phyloP scores from a whole-genome alignment of 2,329 filamentous ascomycete genomes.

The Nannizziopsis barbatae region DNA sequence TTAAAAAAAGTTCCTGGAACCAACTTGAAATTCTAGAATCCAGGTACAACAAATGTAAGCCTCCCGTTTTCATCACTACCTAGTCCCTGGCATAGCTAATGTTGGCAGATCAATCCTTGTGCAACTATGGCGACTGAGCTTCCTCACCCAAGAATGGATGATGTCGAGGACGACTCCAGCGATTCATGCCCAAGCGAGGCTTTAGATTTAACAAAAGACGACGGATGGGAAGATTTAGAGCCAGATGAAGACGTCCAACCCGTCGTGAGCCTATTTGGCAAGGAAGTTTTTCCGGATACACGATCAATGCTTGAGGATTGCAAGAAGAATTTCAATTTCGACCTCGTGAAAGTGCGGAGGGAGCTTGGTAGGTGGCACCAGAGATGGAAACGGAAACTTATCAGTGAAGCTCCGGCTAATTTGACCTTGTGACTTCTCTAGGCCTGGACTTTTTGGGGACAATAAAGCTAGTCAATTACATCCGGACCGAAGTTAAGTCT shows the following conservation, averaged over 20 bases:
- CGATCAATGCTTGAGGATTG: conserved; percentile 57
- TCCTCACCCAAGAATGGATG: neutral
- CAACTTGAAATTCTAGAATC: neutral
- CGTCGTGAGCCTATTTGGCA: conserved; percentile 58
- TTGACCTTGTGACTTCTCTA: conserved; percentile 25
- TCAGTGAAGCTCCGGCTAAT: conserved; percentile 2
- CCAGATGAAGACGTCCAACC: conserved; percentile 52
- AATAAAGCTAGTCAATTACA: conserved; percentile 64
- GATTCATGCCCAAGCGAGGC: conserved; percentile 22
- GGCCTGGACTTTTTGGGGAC: conserved; percentile 61
- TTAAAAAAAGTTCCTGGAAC: neutral
- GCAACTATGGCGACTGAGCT: neutral
- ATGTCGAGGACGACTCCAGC: conserved; percentile 13
- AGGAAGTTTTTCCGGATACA: conserved; percentile 53
- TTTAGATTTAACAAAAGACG: conserved; percentile 39
- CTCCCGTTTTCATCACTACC: neutral
- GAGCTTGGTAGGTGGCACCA: conserved; percentile 35
- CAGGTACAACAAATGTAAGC: neutral
- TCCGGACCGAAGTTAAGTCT: conserved; percentile 39
- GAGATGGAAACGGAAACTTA: neutral
- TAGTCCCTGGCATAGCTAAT: neutral
- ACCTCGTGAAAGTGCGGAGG: conserved; percentile 52
- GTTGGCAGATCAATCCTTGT: neutral
- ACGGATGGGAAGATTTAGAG: conserved; percentile 50
- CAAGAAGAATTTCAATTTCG: conserved; percentile 55